Base-by-base conservation (phyloP, 202 grass and related monocot species). In the Tripidium arundinaceum region DNA sequence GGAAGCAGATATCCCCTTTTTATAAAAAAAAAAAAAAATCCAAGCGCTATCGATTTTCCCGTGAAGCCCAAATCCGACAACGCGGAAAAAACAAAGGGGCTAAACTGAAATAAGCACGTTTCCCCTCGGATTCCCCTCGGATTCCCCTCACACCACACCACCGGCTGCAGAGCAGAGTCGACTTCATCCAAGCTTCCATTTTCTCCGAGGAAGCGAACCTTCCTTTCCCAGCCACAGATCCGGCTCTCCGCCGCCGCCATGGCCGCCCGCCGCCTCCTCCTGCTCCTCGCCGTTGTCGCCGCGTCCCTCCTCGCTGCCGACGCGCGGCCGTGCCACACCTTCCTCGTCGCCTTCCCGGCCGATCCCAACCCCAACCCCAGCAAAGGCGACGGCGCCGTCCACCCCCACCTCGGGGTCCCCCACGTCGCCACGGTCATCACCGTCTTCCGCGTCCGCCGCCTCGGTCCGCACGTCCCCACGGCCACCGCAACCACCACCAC, bases 281-380 rank as follows among this genome's bases (percentile, higher is more conserved):
- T 76, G 12, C 59, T 86, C 59, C 37, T 83, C 33, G 54, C 71
- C 25, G 15, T 57, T 28, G 13, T 31, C 47, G 47, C 59, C 4
- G 22, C 49, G 5, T 60, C 33, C 76, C 6, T 84, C 31, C 40
- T 83, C 33, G 40, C 50, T 10, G 54, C 62, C 38, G 57, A 71
- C 40, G 83, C 77, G 55, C 80, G 86, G 5, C 91, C 88, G 33
- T 77, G 81, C 83, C 43, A 22, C 81, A 82, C 86, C 38, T 58
- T 87, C 74, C 31, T 85, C 31, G 24, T 91, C 78, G 81, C 91
- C 80, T 43, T 83, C 69, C 74, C 83, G 39, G 65, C 77, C 24
- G 75, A 50, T 22, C 65, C 72, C 22, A 78, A 77, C 39, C 39
- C 73, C 25, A 66, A 61, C 38, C 26, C 38, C 64, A 45, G 33